Base-by-base conservation (phyloP, 2,329 filamentous ascomycete species). In the Arthrinium phaeospermum region DNA sequence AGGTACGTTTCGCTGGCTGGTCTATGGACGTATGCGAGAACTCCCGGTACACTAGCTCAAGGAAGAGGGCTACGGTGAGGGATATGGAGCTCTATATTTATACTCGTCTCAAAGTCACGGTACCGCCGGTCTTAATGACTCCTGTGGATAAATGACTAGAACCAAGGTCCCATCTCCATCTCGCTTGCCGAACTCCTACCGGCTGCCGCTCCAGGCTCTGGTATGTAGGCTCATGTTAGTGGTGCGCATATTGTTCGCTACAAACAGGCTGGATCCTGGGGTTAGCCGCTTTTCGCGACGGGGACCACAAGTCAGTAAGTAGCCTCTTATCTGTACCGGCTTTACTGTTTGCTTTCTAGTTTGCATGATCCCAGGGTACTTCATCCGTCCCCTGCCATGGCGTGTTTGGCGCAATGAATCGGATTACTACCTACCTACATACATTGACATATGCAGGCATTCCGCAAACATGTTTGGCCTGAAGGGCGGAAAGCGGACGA, bases 91-190 rank as follows among this genome's bases (percentile, higher is more conserved):
- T 64, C 41, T 64, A n/a, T 64, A 41, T 22, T 22, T 47, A n/a
- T n/a, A n/a, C 46, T 49, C 19, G 46, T 49, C 46, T 22, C n/a
- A 51, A 24, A 27, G 57, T 37, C 19, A 22, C 57, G n/a, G 4
- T 10, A 41, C 34, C 57, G 34, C n/a, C 19, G 30, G 34, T 64
- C n/a, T 34, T 3, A 41, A n/a, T 41, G 30, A 64, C 57, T 41
- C 57, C 57, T 64, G 57, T 41, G 57, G 57, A 64, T 64, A 64
- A 64, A 64, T 64, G 57, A 64, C 57, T 41, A 64, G 53, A 61
- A 13, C 53, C 53, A 61, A 16, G 45, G 8, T n/a, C 30, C 53
- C 53, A 37, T 61, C 34, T 19, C 30, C 53, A 37, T 61, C 34
- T 19, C 30, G 57, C 57, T 64, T 64, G 57, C 57, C 57, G 57